phyloP scores from a whole-genome alignment of 2,329 filamentous ascomycete species.

The Pseudogymnoascus verrucosus region DNA sequence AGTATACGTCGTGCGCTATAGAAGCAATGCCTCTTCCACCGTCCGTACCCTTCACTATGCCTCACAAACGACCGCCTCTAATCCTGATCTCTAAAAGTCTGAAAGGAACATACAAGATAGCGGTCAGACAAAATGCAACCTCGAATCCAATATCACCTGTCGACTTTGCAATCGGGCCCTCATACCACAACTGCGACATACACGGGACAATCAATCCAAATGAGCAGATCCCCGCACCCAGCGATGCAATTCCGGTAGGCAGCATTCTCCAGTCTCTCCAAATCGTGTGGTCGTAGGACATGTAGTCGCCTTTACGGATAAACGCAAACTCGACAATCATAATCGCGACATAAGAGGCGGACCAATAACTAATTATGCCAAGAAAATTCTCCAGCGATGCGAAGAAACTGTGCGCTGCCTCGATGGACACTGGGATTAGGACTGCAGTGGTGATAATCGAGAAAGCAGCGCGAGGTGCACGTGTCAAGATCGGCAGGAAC shows the following conservation, averaged over 20 bases:
- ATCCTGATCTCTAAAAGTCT: slow-evolving; percentile 32
- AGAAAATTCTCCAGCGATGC: slow-evolving; percentile 21
- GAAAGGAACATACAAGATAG: slow-evolving; percentile 37
- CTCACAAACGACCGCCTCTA: slow-evolving; percentile 14
- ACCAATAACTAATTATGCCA: slow-evolving; percentile 26
- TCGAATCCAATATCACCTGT: slow-evolving; percentile 62
- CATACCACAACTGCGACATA: slow-evolving; percentile 55
- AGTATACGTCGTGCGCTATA: not conserved
- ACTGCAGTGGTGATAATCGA: slow-evolving; percentile 49
- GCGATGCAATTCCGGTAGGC: slow-evolving; percentile 33
- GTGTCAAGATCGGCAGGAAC: slow-evolving; percentile 46
- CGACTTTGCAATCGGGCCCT: slow-evolving; percentile 48
- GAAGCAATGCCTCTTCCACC: not conserved
- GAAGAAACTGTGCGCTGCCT: slow-evolving; percentile 49
- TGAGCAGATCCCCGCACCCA: slow-evolving; percentile 30
- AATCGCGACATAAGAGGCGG: slow-evolving; percentile 26
- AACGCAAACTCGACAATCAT: slow-evolving; percentile 30
- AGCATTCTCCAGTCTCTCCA: slow-evolving; percentile 33
- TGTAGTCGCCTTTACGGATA: slow-evolving; percentile 26
- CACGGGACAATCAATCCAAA: slow-evolving; percentile 47
- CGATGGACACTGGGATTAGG: slow-evolving; percentile 50
- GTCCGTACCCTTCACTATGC: not conserved
- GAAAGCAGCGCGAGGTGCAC: slow-evolving; percentile 50
- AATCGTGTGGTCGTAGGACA: slow-evolving; percentile 27
- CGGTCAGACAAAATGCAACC: slow-evolving; percentile 45